Percentiles rank a stretch among this genome's conserved stretches.
These are phyloP conservation scores for Jackrogersella multiformis DNA, from an alignment of 495 filamentous ascomycete genomes.

Conservation along the genomic window DNA sequence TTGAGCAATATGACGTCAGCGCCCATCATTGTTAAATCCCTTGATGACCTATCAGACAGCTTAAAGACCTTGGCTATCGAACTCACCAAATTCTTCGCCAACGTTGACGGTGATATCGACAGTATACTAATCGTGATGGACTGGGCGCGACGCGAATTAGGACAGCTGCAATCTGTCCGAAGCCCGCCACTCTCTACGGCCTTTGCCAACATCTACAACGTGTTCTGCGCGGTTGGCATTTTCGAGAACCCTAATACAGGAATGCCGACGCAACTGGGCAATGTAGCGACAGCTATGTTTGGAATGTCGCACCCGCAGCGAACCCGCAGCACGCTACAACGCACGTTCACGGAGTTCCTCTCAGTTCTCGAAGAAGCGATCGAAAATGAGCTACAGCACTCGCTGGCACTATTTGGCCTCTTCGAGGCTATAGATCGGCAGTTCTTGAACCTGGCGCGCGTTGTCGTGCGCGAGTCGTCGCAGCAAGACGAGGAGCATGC, in stretches of 20 bases:
- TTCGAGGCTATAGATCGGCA: slow-evolving; percentile 90
- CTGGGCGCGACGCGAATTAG: slow-evolving; percentile 86
- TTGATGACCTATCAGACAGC: slow-evolving; percentile 83
- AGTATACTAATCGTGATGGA: slow-evolving; percentile 92
- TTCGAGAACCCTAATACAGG: slow-evolving; percentile 70
- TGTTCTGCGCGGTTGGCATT: slow-evolving; percentile 72
- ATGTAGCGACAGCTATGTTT: slow-evolving; percentile 72
- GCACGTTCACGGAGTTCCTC: slow-evolving; percentile 88
- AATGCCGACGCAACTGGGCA: slow-evolving; percentile 71
- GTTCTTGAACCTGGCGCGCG: slow-evolving; percentile 85
- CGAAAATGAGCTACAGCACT: slow-evolving; percentile 79
- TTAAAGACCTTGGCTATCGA: slow-evolving; percentile 83
- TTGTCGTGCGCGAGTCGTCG: slow-evolving; percentile 83
- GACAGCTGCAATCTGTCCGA: slow-evolving; percentile 58
- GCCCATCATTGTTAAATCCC: slow-evolving; percentile 81
- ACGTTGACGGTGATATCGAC: slow-evolving; percentile 91
- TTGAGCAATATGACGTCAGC: slow-evolving; percentile 89
- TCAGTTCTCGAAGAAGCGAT: slow-evolving; percentile 89
- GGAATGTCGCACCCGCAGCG: slow-evolving; percentile 81
- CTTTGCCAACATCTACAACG: slow-evolving; percentile 79
- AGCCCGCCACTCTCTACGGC: slow-evolving; percentile 68
- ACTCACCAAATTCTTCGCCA: slow-evolving; percentile 87
- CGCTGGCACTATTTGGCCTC: slow-evolving; percentile 77
- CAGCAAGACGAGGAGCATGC: slow-evolving; percentile 79
- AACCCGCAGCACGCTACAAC: slow-evolving; percentile 79